Percentiles rank a stretch among this genome's conserved stretches.
Evolutionary conservation across 441 rosid species (phyloP).

Genomic region (Adansonia rubrostipa): DNA sequence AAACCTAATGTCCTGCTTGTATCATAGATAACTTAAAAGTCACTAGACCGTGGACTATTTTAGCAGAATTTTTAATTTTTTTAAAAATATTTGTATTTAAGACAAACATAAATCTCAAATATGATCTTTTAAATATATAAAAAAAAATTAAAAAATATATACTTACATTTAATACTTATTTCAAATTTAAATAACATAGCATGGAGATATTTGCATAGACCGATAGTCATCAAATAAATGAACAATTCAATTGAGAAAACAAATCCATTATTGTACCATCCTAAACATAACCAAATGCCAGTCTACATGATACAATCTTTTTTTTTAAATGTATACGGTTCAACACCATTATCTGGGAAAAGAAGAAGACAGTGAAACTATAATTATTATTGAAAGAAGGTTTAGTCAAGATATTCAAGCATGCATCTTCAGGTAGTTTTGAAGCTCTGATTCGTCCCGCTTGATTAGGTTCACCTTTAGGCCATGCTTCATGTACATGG

Average conservation of each 20-base stretch:
- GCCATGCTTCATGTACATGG: constrained; percentile 96
- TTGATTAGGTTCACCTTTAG: constrained; percentile 59
- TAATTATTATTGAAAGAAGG: constrained; percentile 9
- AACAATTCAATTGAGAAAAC: not conserved
- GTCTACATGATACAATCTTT: not conserved
- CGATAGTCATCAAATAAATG: not conserved
- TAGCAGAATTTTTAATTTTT: no score
- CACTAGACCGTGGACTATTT: no score
- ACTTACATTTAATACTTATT: no score
- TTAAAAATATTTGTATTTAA: no score
- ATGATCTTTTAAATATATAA: no score
- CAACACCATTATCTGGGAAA: not conserved
- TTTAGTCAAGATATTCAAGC: not conserved
- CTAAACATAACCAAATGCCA: not conserved
- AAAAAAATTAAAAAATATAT: no score
- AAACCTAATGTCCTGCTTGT: no score
- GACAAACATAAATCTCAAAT: no score
- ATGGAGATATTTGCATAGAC: not conserved
- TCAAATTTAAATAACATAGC: not conserved
- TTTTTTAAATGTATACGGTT: not conserved
- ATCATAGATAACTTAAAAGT: no score
- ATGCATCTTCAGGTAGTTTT: constrained; percentile 27
- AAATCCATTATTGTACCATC: constrained; percentile 11
- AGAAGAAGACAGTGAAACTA: not conserved
- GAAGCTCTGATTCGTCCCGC: constrained; percentile 42